Base-by-base conservation (phyloP, 257 asterid species). In the Catharanthus roseus region DNA sequence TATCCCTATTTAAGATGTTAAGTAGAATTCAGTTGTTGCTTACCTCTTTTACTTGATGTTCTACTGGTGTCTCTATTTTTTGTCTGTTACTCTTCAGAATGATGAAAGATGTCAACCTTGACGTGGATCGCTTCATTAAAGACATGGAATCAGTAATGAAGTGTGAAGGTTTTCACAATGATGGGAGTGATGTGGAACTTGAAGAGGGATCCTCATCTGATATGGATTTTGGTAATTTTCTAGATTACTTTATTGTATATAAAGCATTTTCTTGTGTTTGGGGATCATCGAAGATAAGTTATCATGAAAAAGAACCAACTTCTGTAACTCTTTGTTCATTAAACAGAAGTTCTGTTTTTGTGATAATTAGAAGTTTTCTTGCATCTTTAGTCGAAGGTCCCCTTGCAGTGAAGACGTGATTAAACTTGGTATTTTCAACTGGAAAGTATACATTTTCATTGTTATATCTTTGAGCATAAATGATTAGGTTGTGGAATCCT, bases 101-200 rank as follows among this genome's bases (percentile, higher is more conserved):
- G 81, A 18, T 85, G 80, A 72, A 83, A 81, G 95, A 80, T 65
- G 90, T 93, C 29, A 90, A 87, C 77, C 82, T 93, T 70, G 96
- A 93, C 11, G 96, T 73, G 65, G 96, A 93, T 80, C 87, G 72
- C 67, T 93, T 93, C 80, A 87, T 91, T 96, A 83, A 85, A 82
- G 95, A 88, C 75, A 82, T 93, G 85, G 96, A 91, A 75, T 83
- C 85, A n/a, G 85, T 77, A 39, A 75, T 88, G 92, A 83, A 81
- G 56, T 77, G 24, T 54, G 85, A 72, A 56, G 86, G 82, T 66
- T 76, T 84, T 73, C 79, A 81, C 72, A 87, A 80, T 61, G 69
- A 34, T 63, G 85, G 75, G 58, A 79, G 83, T 69, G 91, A 85
- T 74, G 67, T 34, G 79, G 91, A 86, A 74, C 76, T 75, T 65